Base-by-base conservation (phyloP, 176 grass and related monocot genomes). In the Chrysopogon serrulatus region DNA sequence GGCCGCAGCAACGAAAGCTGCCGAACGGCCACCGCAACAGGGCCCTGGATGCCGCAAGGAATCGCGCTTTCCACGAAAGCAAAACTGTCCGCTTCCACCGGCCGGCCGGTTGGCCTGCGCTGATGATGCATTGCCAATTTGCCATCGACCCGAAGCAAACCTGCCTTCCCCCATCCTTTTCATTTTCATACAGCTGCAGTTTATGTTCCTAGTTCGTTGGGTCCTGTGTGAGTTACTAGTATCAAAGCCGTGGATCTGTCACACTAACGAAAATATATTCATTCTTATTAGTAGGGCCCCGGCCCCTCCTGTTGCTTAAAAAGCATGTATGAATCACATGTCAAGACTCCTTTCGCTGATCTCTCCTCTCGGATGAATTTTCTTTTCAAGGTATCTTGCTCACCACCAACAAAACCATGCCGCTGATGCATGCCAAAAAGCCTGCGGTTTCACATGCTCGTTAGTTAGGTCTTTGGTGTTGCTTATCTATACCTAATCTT, bases 51-150 rank as follows among this genome's bases (percentile, higher is more conserved):
- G 30, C 78, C 5, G 43, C 42, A 45, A 19, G n/a, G 81, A 28
- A 65, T 42, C 33, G 11, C 68, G 33, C 68, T 83, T 83, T 88
- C 24, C 48, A 78, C 71, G 80, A 57, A 40, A 64, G 73, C 80
- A 83, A 51, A 63, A 31, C 49, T 71, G 86, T 75, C 80, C 73
- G 16, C 53, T 62, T 51, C 73, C 79, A 61, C 24, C 47, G 78
- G 34, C 72, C 67, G 39, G 2, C n/a, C n/a, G n/a, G n/a, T n/a
- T n/a, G n/a, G n/a, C n/a, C n/a, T n/a, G n/a, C n/a, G 71, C 64
- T 34, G 61, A 43, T 79, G 40, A 41, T 41, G n/a, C 54, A 12
- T 9, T 27, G 76, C n/a, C n/a, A n/a, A n/a, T n/a, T n/a, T n/a
- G n/a, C 32, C 34, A 32, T 33, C 57, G 9, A 21, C 39, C 6